Evolutionary conservation across 108 stramenopile species (phyloP), one percentile per base, ranked within the genome.

Genomic region (Discostella pseudostelligera): DNA sequence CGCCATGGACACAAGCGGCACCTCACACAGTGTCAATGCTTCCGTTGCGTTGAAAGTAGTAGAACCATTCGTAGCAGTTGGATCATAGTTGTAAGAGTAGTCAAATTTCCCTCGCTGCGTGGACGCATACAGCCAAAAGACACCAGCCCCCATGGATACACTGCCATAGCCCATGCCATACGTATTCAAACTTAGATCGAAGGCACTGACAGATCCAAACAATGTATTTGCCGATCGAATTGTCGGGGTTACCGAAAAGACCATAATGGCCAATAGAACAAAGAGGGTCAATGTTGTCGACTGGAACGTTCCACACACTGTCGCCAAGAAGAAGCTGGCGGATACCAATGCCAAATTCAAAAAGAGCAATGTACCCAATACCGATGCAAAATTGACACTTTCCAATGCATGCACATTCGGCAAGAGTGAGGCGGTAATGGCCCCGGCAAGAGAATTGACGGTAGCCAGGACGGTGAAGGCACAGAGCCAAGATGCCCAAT

Each of bases 401-500:
- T 56, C 39, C 12, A 76, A 78, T 7, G 54, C 78, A 42, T 85
- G 79, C 7, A 61, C 57, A 42, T 56, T 21, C 0, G 60, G 70
- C 17, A 82, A 39, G 4, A 36, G 17, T 46, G 61, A 36, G 22
- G 73, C 74, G 16, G 59, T 62, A 8, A 73, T 56, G 13, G 69
- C 81, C 5, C 61, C 84, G 35, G 72, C 37, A 3, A 82, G 16
- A 6, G 81, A 51, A 45, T 80, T 85, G 40, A 80, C 16, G 8
- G 70, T 17, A 9, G 60, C 49, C 17, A 68, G 42, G 3, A 72
- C 14, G 0, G 21, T 36, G 62, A 85, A 85, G 39, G 67, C 35
- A 10, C 72, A 29, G 29, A 74, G 69, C 84, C 84, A 85, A 3
- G 70, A 51, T 9, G 61, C 39, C 81, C 81, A 82, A 22, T 80